Evolutionary conservation across 805 yeast genomes (phyloP), one percentile per base, ranked within the genome.

Genomic region (Candida quercuum): DNA sequence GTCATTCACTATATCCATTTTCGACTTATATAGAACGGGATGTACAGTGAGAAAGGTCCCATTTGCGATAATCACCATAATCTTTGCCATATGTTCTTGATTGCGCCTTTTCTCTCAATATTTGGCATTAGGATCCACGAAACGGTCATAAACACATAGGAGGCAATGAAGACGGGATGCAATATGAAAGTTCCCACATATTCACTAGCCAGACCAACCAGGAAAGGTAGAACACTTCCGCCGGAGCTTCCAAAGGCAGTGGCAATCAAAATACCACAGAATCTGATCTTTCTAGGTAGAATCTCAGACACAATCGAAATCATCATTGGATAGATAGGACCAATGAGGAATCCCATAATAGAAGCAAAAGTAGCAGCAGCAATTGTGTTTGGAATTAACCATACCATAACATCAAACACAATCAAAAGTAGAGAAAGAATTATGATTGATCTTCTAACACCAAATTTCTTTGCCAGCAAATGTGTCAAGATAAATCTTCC

Each of bases 191-290:
- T 63, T 2, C 78, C 77, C 3, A 51, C 53, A 34, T 39, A 54
- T 48, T 73, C 69, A 5, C 75, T 62, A n/a, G 71, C 56, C 35
- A 74, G 49, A 26, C 81, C 81, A 12, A 73, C 71, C 10, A 72
- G 28, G 45, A 74, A 74, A 18, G 80, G 80, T 40, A 72, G 63
- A 4, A 73, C 47, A 3, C 78, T 76, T 12, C 79, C 81, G 13
- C 81, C 81, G 15, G 73, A 63, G 7, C 74, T 66, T 1, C 81
- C 81, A 50, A 73, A 72, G 0, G 79, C 78, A 1, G 78, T 71
- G 56, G 66, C 66, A 31, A 74, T 61, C 1, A 77, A 71, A 45
- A 74, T 48, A 0, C 76, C 64, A 27, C 72, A 64, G 32, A 71
- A 66, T 50, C 71, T 75, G 40, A 73, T 70, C 52, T 67, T 72